These are phyloP conservation scores for Byssochlamys sp. DNA, from an alignment of 2,329 filamentous ascomycete species.

Conservation along the genomic window DNA sequence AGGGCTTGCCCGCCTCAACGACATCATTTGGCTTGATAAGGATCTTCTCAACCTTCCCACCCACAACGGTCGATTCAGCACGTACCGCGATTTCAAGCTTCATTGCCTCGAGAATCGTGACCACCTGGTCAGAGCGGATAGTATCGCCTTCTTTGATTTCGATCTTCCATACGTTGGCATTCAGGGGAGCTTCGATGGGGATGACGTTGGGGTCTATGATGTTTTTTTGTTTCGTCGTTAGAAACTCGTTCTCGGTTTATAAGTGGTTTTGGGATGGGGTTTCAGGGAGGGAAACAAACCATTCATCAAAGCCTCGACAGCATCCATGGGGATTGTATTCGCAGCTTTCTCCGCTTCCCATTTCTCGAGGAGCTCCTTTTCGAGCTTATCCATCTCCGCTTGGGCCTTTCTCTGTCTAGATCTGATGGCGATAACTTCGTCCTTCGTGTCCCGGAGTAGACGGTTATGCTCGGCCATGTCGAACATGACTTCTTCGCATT, in stretches of 20 bases:
- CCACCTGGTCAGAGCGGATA: slow-evolving; percentile 34
- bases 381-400: slow-evolving; percentile 31
- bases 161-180: slow-evolving; percentile 49
- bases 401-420: slow-evolving; percentile 40
- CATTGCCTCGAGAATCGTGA: slow-evolving; percentile 47
- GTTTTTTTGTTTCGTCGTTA: neutral
- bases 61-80: slow-evolving; percentile 17
- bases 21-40: slow-evolving; percentile 32
- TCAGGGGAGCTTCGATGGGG: slow-evolving; percentile 34
- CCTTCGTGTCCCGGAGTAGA: slow-evolving; percentile 36
- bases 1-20: slow-evolving; percentile 20
- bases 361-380: slow-evolving; percentile 26
- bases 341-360: slow-evolving; percentile 37
- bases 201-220: slow-evolving; percentile 26
- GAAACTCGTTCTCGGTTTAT: neutral
- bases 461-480: slow-evolving; percentile 49
- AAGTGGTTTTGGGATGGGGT: too few relatives aligned
- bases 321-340: slow-evolving; percentile 41
- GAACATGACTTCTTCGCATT: slow-evolving; percentile 42
- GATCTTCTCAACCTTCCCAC: slow-evolving; percentile 29
- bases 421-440: slow-evolving; percentile 41
- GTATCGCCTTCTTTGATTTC: slow-evolving; percentile 34
- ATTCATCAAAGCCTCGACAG: slow-evolving; percentile 41
- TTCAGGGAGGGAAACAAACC: slow-evolving; percentile 21
- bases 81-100: slow-evolving; percentile 47